Evolutionary conservation across 352 stramenopile species (phyloP), one percentile per base, ranked within the genome.

Genomic region (Nothophytophthora sp.): DNA sequence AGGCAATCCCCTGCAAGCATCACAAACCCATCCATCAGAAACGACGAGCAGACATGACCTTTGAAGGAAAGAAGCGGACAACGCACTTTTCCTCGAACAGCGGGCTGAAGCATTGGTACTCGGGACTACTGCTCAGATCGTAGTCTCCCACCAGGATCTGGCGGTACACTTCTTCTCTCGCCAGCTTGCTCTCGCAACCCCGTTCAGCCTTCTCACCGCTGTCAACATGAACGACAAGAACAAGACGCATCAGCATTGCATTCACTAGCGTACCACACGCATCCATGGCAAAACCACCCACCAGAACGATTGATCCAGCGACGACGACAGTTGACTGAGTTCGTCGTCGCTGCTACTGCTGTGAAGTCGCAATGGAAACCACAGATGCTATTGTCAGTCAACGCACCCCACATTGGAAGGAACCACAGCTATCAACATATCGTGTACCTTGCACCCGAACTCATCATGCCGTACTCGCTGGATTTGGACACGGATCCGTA

Each of bases 331-430:
- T 39, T 91, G 75, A 34, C 75, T 85, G 22, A 93, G 55, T 45
- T 94, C 83, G 23, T 94, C 83, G 35, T 94, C 83, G 20, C 83
- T 94, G 63, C 81, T 88, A 38, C 75, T 88, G 20, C 67, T 82
- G 36, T 56, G 60, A 37, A 37, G 55, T 22, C 6, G 38, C 37
- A 48, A 41, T 20, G 23, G 0, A 45, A 9, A 49, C 22, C 19
- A 29, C 15, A 22, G 11, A 11, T n/a, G n/a, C n/a, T n/a, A n/a
- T n/a, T n/a, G n/a, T n/a, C n/a, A n/a, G n/a, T n/a, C n/a, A n/a
- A n/a, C n/a, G n/a, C n/a, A n/a, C n/a, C n/a, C n/a, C n/a, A n/a
- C n/a, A n/a, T n/a, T n/a, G n/a, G n/a, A n/a, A n/a, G n/a, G n/a
- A n/a, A n/a, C n/a, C n/a, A n/a, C n/a, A n/a, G n/a, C n/a, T n/a